These are phyloP conservation scores for Gossypium sturtianum DNA, from an alignment of 345 rosid genomes.

Conservation along the genomic window DNA sequence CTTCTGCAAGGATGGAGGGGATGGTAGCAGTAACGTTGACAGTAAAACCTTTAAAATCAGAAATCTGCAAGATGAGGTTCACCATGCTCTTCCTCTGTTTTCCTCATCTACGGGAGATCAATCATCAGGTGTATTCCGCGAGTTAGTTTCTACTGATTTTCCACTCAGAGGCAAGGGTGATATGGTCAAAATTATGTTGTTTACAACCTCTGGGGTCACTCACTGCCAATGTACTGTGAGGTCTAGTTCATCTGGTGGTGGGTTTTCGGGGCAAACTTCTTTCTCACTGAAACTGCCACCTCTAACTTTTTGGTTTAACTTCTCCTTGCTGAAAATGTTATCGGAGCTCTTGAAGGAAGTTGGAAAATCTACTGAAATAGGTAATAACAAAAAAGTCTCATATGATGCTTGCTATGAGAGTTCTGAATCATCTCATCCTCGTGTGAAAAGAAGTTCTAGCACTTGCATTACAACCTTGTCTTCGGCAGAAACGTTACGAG, in stretches of 20 bases:
- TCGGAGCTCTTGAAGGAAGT: conserved; percentile 50
- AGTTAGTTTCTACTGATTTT: conserved; percentile 32
- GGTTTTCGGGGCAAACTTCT: conserved; percentile 31
- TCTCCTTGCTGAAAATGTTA: conserved; percentile 42
- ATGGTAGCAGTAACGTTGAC: conserved; percentile 8
- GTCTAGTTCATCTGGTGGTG: conserved; percentile 36
- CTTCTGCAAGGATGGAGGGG: conserved; percentile 19
- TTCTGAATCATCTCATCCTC: conserved; percentile 20
- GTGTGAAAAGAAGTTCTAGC: conserved; percentile 23
- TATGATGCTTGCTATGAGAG: conserved; percentile 20
- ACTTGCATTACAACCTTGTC: conserved; percentile 25
- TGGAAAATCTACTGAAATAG: conserved; percentile 32
- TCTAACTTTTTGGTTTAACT: conserved; percentile 64
- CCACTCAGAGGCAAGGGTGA: conserved; percentile 30
- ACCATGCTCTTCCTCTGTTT: conserved; percentile 54
- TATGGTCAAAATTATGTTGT: conserved; percentile 48
- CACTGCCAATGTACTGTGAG: conserved; percentile 34
- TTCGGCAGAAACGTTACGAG: conserved; percentile 42
- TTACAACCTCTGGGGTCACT: conserved; percentile 52
- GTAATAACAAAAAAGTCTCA: conserved; percentile 13
- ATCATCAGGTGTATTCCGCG: conserved; percentile 27
- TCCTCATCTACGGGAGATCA: conserved; percentile 27
- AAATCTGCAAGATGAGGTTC: conserved; percentile 58
- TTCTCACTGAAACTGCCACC: conserved; percentile 67
- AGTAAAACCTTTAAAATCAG: conserved; percentile 35